phyloP scores from a whole-genome alignment of 257 asterid species.

The Capsicum rhomboideum region DNA sequence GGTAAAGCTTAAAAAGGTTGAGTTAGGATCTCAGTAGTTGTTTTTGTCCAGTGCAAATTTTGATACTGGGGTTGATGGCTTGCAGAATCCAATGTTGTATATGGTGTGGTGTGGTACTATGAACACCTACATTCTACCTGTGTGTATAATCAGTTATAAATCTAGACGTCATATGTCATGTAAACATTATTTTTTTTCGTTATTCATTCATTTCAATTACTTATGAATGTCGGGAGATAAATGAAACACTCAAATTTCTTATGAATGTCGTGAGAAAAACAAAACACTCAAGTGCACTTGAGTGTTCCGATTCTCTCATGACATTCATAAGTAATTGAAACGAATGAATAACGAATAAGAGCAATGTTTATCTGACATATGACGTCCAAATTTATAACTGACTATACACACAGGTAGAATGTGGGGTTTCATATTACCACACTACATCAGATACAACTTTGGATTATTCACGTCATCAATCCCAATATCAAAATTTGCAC shows the following conservation, averaged over 20 bases:
- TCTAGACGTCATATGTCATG: conserved; percentile 7
- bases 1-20: conserved; percentile 33
- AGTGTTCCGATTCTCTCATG: too few relatives aligned
- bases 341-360: neutral
- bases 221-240: too few relatives aligned
- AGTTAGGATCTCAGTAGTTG: conserved; percentile 37
- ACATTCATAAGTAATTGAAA: too few relatives aligned
- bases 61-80: conserved; percentile 73
- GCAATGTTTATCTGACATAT: neutral
- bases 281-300: too few relatives aligned
- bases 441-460: too few relatives aligned
- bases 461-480: too few relatives aligned
- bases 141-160: conserved; percentile 58
- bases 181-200: neutral
- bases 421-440: too few relatives aligned
- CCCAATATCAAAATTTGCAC: too few relatives aligned
- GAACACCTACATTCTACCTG: conserved; percentile 38
- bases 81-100: conserved; percentile 49
- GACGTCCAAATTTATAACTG: conserved; percentile 9
- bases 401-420: too few relatives aligned
- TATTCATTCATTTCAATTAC: too few relatives aligned
- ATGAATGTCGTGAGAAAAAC: too few relatives aligned
- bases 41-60: conserved; percentile 47
- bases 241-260: too few relatives aligned
- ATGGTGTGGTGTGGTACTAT: conserved; percentile 55